Evolutionary conservation across 2,329 filamentous ascomycete genomes (phyloP).

Genomic region (Grosmannia serpens): DNA sequence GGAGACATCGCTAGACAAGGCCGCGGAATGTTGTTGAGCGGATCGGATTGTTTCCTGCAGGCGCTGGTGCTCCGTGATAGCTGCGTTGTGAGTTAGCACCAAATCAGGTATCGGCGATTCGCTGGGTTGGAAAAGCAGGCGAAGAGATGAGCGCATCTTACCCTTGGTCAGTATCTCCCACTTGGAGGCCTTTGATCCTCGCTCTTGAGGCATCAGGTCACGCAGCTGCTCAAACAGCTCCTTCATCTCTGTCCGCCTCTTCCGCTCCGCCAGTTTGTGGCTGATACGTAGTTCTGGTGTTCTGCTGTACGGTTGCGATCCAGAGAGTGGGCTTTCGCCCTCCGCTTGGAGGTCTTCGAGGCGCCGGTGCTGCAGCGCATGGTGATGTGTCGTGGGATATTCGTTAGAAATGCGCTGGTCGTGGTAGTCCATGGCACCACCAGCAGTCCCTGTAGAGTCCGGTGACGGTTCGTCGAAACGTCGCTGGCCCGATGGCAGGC

Average conservation of each 20-base stretch:
- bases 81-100: constrained; percentile 21
- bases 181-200: constrained; percentile 76
- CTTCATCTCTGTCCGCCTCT: constrained; percentile 80
- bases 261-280: constrained; percentile 76
- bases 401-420: constrained; percentile 39
- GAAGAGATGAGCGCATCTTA: constrained; percentile 25
- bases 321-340: constrained; percentile 37
- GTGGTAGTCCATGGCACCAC: constrained; percentile 29
- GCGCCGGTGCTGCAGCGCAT: constrained; percentile 64
- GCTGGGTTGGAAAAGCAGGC: neutral
- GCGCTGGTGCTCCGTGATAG: constrained; percentile 50
- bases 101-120: neutral
- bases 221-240: constrained; percentile 72
- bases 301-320: constrained; percentile 66
- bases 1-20: constrained; percentile 31
- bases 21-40: constrained; percentile 33
- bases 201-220: constrained; percentile 66
- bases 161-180: constrained; percentile 84
- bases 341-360: constrained; percentile 54
- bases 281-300: constrained; percentile 74
- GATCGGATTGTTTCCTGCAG: constrained; percentile 37
- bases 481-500: constrained; percentile 59
- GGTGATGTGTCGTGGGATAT: constrained; percentile 55
- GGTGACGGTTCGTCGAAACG: constrained; percentile 58
- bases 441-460: constrained; percentile 57